These are phyloP conservation scores for Cryptosporidium viatorum DNA, from an alignment of 169 alveolate species.

Conservation along the genomic window DNA sequence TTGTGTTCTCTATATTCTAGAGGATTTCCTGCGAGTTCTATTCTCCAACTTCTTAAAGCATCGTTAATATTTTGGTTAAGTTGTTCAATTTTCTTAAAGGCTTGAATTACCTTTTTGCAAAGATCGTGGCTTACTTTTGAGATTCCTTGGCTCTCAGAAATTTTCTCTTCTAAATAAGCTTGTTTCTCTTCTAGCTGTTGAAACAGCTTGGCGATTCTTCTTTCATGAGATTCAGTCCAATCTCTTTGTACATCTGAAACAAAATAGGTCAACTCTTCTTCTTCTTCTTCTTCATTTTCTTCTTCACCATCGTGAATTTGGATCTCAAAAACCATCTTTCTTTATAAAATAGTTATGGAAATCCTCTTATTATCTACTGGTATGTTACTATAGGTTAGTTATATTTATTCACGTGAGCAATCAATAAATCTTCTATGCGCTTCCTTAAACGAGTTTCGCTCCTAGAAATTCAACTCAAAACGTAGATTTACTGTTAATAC, in stretches of 20 bases:
- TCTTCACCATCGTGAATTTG: slow-evolving; percentile 12
- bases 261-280: background rate
- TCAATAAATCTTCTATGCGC: background rate
- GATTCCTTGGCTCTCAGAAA: background rate
- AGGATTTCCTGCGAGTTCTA: slow-evolving; percentile 59
- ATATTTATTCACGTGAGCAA: background rate
- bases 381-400: too few relatives aligned
- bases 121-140: background rate
- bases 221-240: background rate
- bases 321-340: slow-evolving; percentile 18
- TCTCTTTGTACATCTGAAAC: background rate
- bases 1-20: slow-evolving; percentile 4
- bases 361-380: background rate
- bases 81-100: slow-evolving; percentile 9
- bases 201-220: slow-evolving; percentile 1
- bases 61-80: slow-evolving; percentile 4
- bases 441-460: too few relatives aligned
- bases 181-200: background rate
- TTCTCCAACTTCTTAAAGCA: slow-evolving; percentile 32
- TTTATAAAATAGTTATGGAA: background rate
- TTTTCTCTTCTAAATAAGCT: background rate
- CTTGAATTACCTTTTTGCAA: background rate
- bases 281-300: slow-evolving; percentile 14
- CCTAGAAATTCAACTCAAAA: background rate
- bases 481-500: background rate